A percentile compares a stretch with the other conserved stretches of the same genome.
These are phyloP conservation scores for Stellera chamaejasme DNA, from an alignment of 345 rosid species.

Conservation along the genomic window DNA sequence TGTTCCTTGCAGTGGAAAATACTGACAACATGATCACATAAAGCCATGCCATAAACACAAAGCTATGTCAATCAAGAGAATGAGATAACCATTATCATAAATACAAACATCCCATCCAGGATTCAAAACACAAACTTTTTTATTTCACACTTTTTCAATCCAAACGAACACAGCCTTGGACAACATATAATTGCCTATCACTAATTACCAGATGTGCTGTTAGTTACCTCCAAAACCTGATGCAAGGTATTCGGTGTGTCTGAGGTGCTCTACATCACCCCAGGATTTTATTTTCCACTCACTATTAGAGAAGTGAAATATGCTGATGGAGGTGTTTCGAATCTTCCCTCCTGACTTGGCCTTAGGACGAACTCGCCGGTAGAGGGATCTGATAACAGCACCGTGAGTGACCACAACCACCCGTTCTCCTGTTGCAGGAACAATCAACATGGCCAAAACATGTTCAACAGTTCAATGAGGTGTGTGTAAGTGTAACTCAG, in stretches of 20 bases:
- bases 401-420: conserved; percentile 69
- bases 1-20: too few species aligned
- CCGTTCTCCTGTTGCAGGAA: conserved; percentile 43
- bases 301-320: conserved; percentile 40
- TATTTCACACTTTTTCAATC: too few species aligned
- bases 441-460: background rate
- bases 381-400: conserved; percentile 59
- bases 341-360: conserved; percentile 34
- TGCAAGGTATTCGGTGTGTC: conserved; percentile 30
- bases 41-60: too few species aligned
- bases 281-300: conserved; percentile 45
- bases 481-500: background rate
- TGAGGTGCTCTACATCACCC: conserved; percentile 59
- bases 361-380: conserved; percentile 55
- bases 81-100: too few species aligned
- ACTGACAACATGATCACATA: too few species aligned
- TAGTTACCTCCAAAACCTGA: conserved; percentile 76
- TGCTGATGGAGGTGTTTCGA: conserved; percentile 56
- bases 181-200: too few species aligned
- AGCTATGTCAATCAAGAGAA: too few species aligned
- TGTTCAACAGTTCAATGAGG: background rate
- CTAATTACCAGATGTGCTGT: conserved; percentile 54
- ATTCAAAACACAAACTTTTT: too few species aligned
- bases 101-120: too few species aligned
- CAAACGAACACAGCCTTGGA: too few species aligned